These are phyloP conservation scores for Zoysia pacifica DNA, from an alignment of 176 grass and related monocot species.

Conservation along the genomic window DNA sequence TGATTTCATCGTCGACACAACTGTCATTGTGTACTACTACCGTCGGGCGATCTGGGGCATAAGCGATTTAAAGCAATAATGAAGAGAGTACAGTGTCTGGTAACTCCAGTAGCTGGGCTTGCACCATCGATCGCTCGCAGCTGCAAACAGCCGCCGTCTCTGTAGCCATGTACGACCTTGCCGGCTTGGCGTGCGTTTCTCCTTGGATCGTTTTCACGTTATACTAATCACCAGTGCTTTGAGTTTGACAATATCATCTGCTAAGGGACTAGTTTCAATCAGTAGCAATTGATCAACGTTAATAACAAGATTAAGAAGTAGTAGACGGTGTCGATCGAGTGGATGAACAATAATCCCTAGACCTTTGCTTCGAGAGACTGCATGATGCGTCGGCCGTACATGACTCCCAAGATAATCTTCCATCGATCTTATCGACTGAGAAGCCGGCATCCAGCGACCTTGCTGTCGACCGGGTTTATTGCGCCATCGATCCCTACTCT, in stretches of 20 bases:
- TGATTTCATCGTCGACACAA: neutral
- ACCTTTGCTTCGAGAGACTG: slow-evolving; percentile 4
- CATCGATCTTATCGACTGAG: slow-evolving; percentile 14
- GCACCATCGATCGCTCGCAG: neutral
- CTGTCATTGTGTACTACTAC: neutral
- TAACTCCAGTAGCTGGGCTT: slow-evolving; percentile 3
- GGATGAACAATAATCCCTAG: neutral
- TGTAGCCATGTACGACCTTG: neutral
- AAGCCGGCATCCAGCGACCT: slow-evolving; percentile 34
- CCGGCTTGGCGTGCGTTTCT: neutral
- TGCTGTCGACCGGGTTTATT: slow-evolving; percentile 49
- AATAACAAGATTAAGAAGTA: neutral
- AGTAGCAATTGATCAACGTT: neutral
- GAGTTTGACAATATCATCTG: neutral
- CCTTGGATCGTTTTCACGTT: neutral
- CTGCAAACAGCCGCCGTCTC: neutral
- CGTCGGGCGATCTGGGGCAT: neutral
- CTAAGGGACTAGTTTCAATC: neutral
- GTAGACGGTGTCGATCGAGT: neutral
- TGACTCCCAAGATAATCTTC: slow-evolving; percentile 55
- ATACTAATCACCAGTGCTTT: neutral
- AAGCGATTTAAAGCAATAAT: neutral
- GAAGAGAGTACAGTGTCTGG: neutral
- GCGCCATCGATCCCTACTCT: slow-evolving; percentile 34
- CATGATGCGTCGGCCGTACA: neutral